Base-by-base conservation (phyloP, 108 stramenopile species). In the Nitzschia sp. region DNA sequence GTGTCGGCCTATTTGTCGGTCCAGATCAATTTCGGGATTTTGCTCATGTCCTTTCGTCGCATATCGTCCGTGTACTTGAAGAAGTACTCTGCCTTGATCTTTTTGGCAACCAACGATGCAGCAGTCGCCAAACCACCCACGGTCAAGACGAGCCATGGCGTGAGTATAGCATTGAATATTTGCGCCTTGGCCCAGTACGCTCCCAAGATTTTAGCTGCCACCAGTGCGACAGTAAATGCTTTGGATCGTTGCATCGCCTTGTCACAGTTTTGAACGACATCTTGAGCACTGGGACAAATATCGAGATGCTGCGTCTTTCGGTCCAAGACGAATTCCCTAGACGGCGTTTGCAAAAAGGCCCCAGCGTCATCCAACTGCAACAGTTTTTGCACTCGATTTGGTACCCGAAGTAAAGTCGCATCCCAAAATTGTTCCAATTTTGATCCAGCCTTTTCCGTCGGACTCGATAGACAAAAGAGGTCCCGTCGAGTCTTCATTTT, bases 401-500 rank as follows among this genome's bases (percentile, higher is more conserved):
- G 89, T 21, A 59, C 78, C 8, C 75, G 65, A 11, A 66, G 29
- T 23, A 90, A 65, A 9, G 89, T 86, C 0, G 65, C 71, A 67
- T 90, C 89, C 63, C 80, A 86, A 69, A 85, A 87, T 33, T 74
- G 58, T 30, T 80, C 85, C 15, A 87, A 31, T 31, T 64, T 72
- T 31, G 77, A 62, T 30, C 63, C 66, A 35, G 80, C 19, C 49
- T 60, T 73, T 47, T 88, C 86, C 3, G 81, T 78, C 0, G 86
- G 86, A 66, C 60, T 69, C 15, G 68, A 27, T 30, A 68, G 38
- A 45, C 68, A 68, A 57, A 68, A 68, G 24, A 54, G n/a, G 19
- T 60, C 27, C 27, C 47, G 29, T 11, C 70, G 47, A 29, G 47
- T 61, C 17, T 18, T 61, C 70, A 61, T 61, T 8, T 28, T 29